These are phyloP conservation scores for Verruconis gallopava DNA, from an alignment of 2,329 filamentous ascomycete genomes.

Conservation along the genomic window DNA sequence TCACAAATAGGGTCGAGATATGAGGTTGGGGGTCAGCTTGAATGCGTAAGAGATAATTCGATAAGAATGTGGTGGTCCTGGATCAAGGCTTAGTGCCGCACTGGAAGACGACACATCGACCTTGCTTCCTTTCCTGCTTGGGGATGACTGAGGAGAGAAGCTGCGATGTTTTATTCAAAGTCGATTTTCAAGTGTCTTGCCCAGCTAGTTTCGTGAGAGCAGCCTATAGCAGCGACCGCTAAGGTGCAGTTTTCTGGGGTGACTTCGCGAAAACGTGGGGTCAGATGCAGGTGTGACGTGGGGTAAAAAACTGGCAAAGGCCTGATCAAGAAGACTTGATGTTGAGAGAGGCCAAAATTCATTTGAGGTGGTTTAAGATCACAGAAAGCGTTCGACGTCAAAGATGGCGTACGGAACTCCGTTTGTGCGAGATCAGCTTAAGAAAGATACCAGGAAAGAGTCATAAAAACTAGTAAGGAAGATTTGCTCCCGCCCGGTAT, in stretches of 20 bases:
- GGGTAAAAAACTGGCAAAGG: background rate
- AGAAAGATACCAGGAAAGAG: background rate
- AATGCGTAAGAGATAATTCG: background rate
- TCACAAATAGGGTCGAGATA: constrained; percentile 11
- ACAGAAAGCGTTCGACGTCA: too few relatives aligned
- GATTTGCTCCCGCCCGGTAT: background rate
- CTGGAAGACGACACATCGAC: background rate
- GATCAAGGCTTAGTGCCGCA: background rate
- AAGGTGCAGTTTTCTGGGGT: background rate
- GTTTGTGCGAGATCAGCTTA: background rate
- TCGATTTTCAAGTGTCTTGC: background rate
- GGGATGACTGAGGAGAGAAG: background rate
- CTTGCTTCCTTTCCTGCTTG: background rate
- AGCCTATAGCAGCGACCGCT: background rate
- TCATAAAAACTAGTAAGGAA: background rate
- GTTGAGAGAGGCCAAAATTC: too few relatives aligned
- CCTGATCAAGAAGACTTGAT: background rate
- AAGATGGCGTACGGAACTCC: too few relatives aligned
- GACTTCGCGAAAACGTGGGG: background rate
- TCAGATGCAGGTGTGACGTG: background rate
- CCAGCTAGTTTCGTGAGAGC: background rate
- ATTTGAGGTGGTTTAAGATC: too few relatives aligned
- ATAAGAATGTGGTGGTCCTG: background rate
- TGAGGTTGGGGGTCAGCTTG: background rate
- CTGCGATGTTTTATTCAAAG: background rate